These are phyloP conservation scores for Elasticomyces elasticus DNA, from an alignment of 495 filamentous ascomycete genomes.

Conservation along the genomic window DNA sequence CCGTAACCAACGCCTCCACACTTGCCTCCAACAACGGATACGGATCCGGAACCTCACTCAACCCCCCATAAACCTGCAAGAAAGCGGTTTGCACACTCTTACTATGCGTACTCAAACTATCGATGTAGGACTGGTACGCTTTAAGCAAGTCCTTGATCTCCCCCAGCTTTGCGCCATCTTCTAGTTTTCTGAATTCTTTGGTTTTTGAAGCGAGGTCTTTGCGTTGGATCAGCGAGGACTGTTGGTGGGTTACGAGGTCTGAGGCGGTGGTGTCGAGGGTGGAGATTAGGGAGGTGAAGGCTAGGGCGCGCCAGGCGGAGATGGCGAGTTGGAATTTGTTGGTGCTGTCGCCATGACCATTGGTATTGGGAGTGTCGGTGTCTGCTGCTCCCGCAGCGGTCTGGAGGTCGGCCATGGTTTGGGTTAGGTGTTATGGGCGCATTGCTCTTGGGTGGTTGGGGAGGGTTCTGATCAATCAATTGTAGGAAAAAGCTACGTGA, in stretches of 20 bases:
- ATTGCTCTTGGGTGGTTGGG: background rate
- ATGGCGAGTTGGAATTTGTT: slow-evolving; percentile 92
- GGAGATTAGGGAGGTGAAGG: slow-evolving; percentile 74
- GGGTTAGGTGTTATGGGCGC: background rate
- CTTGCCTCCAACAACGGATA: slow-evolving; percentile 95
- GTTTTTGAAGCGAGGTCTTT: slow-evolving; percentile 98
- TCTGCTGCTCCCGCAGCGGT: slow-evolving; percentile 5
- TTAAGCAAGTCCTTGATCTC: slow-evolving; percentile 77
- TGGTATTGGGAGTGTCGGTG: background rate
- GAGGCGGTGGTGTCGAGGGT: slow-evolving; percentile 84
- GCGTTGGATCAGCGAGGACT: slow-evolving; percentile 82
- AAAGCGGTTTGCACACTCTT: slow-evolving; percentile 88
- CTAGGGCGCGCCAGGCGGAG: slow-evolving; percentile 90
- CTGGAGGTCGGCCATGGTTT: slow-evolving; percentile 15
- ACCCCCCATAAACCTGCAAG: slow-evolving; percentile 77
- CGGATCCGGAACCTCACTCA: slow-evolving; percentile 93
- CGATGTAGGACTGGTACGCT: slow-evolving; percentile 97
- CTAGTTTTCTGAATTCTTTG: slow-evolving; percentile 92
- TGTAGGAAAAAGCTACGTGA: no score
- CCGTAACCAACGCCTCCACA: slow-evolving; percentile 80
- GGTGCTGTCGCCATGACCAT: background rate
- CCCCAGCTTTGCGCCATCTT: slow-evolving; percentile 74
- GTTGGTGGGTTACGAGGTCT: slow-evolving; percentile 84
- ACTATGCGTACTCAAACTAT: slow-evolving; percentile 85
- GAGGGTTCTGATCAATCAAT: no score